Percentiles rank a stretch among this genome's conserved stretches.
Evolutionary conservation across 495 filamentous ascomycete species (phyloP).

Genomic region (Penicillium lividum): DNA sequence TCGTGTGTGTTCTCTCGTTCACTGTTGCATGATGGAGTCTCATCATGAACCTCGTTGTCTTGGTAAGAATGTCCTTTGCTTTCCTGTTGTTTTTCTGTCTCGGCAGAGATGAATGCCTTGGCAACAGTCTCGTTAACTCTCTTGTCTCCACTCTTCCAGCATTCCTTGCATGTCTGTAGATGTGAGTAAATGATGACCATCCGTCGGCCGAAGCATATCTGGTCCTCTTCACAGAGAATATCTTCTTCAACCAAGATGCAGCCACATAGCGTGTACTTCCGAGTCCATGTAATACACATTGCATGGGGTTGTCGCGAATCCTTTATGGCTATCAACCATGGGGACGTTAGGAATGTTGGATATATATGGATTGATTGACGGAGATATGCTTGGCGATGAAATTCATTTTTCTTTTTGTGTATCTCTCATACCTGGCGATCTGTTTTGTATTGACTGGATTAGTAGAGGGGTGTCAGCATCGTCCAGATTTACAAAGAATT

Average conservation of each 20-base stretch:
- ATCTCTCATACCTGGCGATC: too few species aligned
- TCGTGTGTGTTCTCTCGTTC: too few species aligned
- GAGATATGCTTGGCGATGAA: too few species aligned
- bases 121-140: background rate
- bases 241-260: conserved; percentile 18
- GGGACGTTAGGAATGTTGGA: too few species aligned
- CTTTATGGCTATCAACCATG: too few species aligned
- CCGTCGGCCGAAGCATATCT: conserved; percentile 10
- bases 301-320: too few species aligned
- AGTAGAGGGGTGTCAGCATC: too few species aligned
- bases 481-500: too few species aligned
- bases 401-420: too few species aligned
- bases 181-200: conserved; percentile 12
- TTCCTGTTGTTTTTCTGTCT: background rate
- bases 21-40: too few species aligned
- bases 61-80: background rate
- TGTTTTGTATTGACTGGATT: too few species aligned
- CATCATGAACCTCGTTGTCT: background rate
- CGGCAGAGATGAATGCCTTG: background rate
- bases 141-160: conserved; percentile 21
- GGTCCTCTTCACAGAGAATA: conserved; percentile 1
- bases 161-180: conserved; percentile 19
- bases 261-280: conserved; percentile 26
- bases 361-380: too few species aligned
- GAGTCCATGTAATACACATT: conserved; percentile 1